Evolutionary conservation across 2,329 filamentous ascomycete species (phyloP), one percentile per base, ranked within the genome.

Genomic region (Trichoderma atrobrunneum): DNA sequence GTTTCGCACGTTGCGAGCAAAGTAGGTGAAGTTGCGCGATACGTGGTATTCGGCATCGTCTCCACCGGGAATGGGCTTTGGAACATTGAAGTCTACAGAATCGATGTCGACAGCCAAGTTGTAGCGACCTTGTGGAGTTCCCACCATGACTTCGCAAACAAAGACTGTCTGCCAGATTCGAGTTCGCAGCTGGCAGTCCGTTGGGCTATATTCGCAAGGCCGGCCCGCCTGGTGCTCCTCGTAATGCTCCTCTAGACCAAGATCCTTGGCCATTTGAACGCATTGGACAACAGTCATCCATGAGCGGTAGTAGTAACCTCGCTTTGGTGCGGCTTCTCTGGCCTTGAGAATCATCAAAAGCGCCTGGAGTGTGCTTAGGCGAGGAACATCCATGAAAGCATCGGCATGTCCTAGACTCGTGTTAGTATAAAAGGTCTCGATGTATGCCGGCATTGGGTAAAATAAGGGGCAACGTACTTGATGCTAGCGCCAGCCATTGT

Each of bases 201-300:
- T 85, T 0, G 88, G 84, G 72, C 85, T 87, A 21, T 90, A 90
- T 6, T 88, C 90, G 79, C 96, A 98, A 1, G 87, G 80, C 69
- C 87, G 88, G 26, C 92, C 93, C 67, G 89, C 88, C 74, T 91
- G 87, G 80, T 98, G 96, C 59, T 91, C 89, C 72, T 92, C 90
- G 74, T 90, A 90, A 82, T 98, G 95, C 75, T 97, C 94, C 78
- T 98, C 91, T 7, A 98, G 85, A 24, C 94, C 93, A 36, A 98
- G 85, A 79, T 98, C 95, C 78, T 97, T 96, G 30, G 90, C 94
- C 93, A 98, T 97, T 61, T 94, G 92, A 8, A 97, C 92, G 74
- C 95, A 94, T 73, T 95, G 93, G 68, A 97, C 95, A 24, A 97
- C 90, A 6, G 93, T 93, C 90, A 98, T 97, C 95, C 96, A 98